Conservation (phyloP, 306 rosid species). For the Castanospermum australe region DNA sequence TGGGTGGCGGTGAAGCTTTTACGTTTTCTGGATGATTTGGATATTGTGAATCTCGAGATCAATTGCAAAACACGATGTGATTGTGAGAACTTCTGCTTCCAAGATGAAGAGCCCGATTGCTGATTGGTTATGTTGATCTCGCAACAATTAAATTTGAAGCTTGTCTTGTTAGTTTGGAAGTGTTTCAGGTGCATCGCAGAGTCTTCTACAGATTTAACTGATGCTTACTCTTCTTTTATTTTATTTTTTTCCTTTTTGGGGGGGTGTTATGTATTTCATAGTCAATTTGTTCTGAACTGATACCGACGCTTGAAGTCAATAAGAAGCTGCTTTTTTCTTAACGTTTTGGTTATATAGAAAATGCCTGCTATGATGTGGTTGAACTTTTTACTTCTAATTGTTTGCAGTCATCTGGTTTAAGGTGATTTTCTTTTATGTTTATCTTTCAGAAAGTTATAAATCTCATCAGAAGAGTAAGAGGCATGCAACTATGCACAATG, state of each 20-base stretch:
- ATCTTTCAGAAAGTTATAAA: neutral
- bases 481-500: too few relatives aligned
- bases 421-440: neutral
- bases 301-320: too few relatives aligned
- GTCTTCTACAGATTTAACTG: neutral
- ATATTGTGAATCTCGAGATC: neutral
- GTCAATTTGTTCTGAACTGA: neutral
- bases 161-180: neutral
- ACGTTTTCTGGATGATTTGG: constrained; percentile 13
- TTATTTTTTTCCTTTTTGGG: neutral
- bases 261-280: too few relatives aligned
- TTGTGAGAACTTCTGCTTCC: neutral
- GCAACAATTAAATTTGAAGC: neutral
- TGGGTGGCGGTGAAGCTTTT: neutral
- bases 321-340: too few relatives aligned
- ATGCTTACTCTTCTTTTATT: neutral
- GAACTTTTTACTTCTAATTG: neutral
- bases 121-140: neutral
- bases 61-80: constrained; percentile 14
- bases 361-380: neutral
- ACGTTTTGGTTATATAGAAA: neutral
- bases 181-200: neutral
- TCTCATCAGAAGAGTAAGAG: neutral
- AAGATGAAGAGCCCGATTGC: constrained; percentile 2
- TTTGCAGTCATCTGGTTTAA: neutral